Evolutionary conservation across 805 yeast genomes (phyloP).

Genomic region (Saccharomyces paradoxus): DNA sequence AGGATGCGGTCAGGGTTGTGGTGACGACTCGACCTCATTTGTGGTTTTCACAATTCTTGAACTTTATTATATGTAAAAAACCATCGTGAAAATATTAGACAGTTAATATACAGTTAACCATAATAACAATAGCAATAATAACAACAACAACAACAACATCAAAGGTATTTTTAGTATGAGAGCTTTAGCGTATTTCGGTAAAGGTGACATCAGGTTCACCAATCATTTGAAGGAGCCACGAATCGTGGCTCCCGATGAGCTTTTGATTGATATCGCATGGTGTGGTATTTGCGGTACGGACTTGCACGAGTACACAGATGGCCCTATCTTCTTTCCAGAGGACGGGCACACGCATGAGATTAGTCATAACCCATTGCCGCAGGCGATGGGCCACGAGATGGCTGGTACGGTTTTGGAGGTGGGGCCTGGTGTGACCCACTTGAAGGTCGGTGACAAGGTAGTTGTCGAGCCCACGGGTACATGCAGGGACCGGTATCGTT

Average conservation of each 20-base stretch:
- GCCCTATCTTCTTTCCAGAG: conserved; percentile 50
- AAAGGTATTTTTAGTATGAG: conserved; percentile 30
- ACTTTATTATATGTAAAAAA: neutral
- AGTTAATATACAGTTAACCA: neutral
- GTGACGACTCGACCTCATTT: no score
- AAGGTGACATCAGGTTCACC: conserved; percentile 37
- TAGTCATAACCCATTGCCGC: conserved; percentile 36
- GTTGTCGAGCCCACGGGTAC: conserved; percentile 57
- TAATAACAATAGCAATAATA: neutral
- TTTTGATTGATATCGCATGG: conserved; percentile 39
- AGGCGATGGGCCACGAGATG: conserved; percentile 49
- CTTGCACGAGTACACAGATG: conserved; percentile 48
- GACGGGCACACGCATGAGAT: conserved; percentile 33
- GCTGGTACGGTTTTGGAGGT: conserved; percentile 39
- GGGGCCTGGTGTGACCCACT: conserved; percentile 38
- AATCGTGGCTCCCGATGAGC: conserved; percentile 32
- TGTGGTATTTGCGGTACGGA: conserved; percentile 64
- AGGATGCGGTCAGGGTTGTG: neutral
- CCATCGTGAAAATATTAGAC: neutral
- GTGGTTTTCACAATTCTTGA: neutral
- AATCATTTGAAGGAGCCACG: conserved; percentile 31
- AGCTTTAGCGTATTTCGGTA: conserved; percentile 43
- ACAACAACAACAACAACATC: conserved; percentile 1
- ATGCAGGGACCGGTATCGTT: conserved; percentile 41
- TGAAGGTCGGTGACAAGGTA: conserved; percentile 49